These are phyloP conservation scores for Globisporangium spinosum DNA, from an alignment of 352 stramenopile species.

Conservation along the genomic window DNA sequence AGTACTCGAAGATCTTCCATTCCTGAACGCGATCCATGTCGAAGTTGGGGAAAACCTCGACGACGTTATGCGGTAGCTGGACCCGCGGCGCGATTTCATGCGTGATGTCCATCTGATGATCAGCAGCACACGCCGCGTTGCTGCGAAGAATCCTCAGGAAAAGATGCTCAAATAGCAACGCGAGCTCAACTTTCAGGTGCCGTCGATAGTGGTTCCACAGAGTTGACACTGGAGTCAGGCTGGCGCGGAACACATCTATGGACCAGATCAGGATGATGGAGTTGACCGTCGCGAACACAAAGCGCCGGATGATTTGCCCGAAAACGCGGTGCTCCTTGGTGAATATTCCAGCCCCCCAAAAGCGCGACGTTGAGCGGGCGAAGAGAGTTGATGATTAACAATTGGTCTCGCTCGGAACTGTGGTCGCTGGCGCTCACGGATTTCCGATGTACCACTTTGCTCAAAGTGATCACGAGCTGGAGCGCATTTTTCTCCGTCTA, in stretches of 20 bases:
- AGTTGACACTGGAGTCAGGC: conserved; percentile 62
- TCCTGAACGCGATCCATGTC: conserved; percentile 84
- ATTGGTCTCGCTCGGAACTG: conserved; percentile 42
- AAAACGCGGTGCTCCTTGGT: conserved; percentile 63
- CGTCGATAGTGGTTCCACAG: conserved; percentile 85
- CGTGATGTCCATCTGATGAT: conserved; percentile 76
- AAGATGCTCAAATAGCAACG: conserved; percentile 78
- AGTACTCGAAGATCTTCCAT: conserved; percentile 88
- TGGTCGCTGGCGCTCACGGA: conserved; percentile 29
- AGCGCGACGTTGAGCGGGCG: conserved; percentile 73
- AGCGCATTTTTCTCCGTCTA: conserved; percentile 71
- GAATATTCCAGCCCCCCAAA: conserved; percentile 35
- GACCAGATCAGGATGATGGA: conserved; percentile 58
- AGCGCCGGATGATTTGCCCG: conserved; percentile 70
- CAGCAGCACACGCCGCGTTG: conserved; percentile 36
- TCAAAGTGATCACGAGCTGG: conserved; percentile 71
- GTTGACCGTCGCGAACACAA: conserved; percentile 73
- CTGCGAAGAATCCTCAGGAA: conserved; percentile 70
- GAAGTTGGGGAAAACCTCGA: conserved; percentile 88
- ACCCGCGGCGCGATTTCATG: conserved; percentile 75
- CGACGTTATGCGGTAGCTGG: conserved; percentile 81
- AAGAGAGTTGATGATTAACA: conserved; percentile 62
- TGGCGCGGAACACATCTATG: conserved; percentile 52
- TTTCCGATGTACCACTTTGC: conserved; percentile 66
- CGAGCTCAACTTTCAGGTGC: conserved; percentile 80